Base-by-base conservation (phyloP, 306 rosid genomes). In the Betula pendula region DNA sequence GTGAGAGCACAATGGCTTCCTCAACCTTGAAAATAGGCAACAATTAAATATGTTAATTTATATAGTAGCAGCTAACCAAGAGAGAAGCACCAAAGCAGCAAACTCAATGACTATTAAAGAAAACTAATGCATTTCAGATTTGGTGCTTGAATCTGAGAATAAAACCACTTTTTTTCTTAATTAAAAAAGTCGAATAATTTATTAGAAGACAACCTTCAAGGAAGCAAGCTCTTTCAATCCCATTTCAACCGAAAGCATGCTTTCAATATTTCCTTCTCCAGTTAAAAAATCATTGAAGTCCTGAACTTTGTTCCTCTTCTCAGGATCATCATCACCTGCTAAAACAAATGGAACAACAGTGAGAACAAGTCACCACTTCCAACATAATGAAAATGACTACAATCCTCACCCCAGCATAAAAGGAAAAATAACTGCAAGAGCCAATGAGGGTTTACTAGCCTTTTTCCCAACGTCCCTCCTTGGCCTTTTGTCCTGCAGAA, bases 401-500 rank as follows among this genome's bases (percentile, higher is more conserved):
- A 68, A 59, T 72, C 53, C 38, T 71, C 38, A 62, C 74, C 86
- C 69, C 69, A 33, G 70, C 31, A 24, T 58, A 66, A 68, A 78
- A 52, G 73, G 45, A 73, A 77, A 55, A 51, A 67, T 40, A 81
- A 82, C 66, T 51, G 81, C 53, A 75, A 42, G 70, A 74, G 59
- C 76, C 48, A 43, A 83, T 75, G 51, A 68, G 71, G 50, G 44
- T 59, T 70, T 77, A 85, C 92, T 82, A 80, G 82, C 98, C 95
- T 87, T 88, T 92, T 81, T 87, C 89, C 92, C 91, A 88, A 84
- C 84, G 81, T 79, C 88, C 98, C 83, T 95, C 98, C 90, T 95
- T 90, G 49, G 98, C 98, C 83, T 90, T 95, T 84, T 92, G 98
- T 75, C 98, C 98, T 4, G 97, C 98, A 80, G 98, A 95, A 84